phyloP scores from a whole-genome alignment of 495 filamentous ascomycete species.

The Xanthoparmelia taractica region DNA sequence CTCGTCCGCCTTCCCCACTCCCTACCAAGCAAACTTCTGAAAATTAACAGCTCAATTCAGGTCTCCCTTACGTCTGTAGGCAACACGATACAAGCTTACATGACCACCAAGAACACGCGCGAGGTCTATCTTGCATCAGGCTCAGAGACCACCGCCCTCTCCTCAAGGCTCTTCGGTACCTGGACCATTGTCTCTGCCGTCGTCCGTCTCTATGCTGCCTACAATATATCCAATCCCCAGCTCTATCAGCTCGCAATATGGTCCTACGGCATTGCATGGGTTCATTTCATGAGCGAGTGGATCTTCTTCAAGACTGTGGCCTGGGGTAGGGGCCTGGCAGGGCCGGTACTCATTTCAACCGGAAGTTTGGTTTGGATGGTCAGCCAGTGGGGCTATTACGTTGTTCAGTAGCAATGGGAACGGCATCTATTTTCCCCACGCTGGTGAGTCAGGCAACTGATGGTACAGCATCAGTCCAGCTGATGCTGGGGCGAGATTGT shows the following conservation, averaged over 20 bases:
- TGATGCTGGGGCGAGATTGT: not conserved
- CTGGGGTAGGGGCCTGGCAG: slow-evolving; percentile 58
- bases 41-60: slow-evolving; percentile 9
- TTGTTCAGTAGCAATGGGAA: slow-evolving; percentile 24
- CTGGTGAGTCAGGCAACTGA: not conserved
- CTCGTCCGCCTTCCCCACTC: slow-evolving; percentile 39
- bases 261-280: slow-evolving; percentile 71
- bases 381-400: slow-evolving; percentile 59
- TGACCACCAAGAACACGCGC: slow-evolving; percentile 61
- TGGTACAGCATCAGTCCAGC: not conserved
- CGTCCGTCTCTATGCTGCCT: slow-evolving; percentile 76
- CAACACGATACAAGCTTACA: slow-evolving; percentile 77
- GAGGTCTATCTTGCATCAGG: slow-evolving; percentile 61
- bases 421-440: no score
- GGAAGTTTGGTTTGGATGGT: slow-evolving; percentile 74
- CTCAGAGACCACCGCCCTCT: slow-evolving; percentile 39
- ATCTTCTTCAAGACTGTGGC: slow-evolving; percentile 63
- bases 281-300: slow-evolving; percentile 79
- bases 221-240: slow-evolving; percentile 62
- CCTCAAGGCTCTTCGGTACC: slow-evolving; percentile 71
- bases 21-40: slow-evolving; percentile 5
- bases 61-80: slow-evolving; percentile 60
- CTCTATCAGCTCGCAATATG: slow-evolving; percentile 71
- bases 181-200: slow-evolving; percentile 75
- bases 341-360: slow-evolving; percentile 66